These are phyloP conservation scores for Neonothopanus nambi DNA, from an alignment of 1,284 basidiomycete genomes.

Conservation along the genomic window DNA sequence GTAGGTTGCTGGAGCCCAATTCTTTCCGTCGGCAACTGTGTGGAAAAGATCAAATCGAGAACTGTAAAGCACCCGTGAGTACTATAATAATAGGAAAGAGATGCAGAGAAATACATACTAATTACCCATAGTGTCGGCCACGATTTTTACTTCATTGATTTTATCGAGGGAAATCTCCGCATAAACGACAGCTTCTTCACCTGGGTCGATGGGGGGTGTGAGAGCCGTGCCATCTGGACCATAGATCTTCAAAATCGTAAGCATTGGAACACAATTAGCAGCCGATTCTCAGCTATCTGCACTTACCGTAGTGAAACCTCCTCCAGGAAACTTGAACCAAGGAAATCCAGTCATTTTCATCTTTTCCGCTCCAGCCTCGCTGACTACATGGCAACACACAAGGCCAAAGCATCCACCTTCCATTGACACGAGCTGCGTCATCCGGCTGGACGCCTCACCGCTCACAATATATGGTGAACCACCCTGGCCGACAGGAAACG, in stretches of 20 bases:
- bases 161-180: constrained; percentile 29
- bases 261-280: neutral
- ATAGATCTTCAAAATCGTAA: constrained; percentile 24
- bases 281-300: neutral
- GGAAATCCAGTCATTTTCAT: constrained; percentile 29
- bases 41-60: constrained; percentile 27
- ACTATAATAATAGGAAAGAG: neutral
- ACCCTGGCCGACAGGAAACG: constrained; percentile 23
- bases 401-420: constrained; percentile 32
- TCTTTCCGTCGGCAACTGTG: constrained; percentile 26
- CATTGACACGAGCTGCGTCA: constrained; percentile 30
- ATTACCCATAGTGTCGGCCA: constrained; percentile 28
- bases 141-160: constrained; percentile 29
- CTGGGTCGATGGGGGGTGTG: constrained; percentile 22
- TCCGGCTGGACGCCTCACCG: constrained; percentile 29
- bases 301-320: constrained; percentile 25
- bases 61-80: constrained; percentile 4
- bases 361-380: constrained; percentile 26
- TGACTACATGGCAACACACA: constrained; percentile 28
- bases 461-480: constrained; percentile 29
- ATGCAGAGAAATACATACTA: constrained; percentile 18
- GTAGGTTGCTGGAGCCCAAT: constrained; percentile 24
- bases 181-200: constrained; percentile 24
- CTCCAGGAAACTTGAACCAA: constrained; percentile 29
- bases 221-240: constrained; percentile 29